phyloP scores from a whole-genome alignment of 2,329 filamentous ascomycete species.

The Ophiobolus disseminans region DNA sequence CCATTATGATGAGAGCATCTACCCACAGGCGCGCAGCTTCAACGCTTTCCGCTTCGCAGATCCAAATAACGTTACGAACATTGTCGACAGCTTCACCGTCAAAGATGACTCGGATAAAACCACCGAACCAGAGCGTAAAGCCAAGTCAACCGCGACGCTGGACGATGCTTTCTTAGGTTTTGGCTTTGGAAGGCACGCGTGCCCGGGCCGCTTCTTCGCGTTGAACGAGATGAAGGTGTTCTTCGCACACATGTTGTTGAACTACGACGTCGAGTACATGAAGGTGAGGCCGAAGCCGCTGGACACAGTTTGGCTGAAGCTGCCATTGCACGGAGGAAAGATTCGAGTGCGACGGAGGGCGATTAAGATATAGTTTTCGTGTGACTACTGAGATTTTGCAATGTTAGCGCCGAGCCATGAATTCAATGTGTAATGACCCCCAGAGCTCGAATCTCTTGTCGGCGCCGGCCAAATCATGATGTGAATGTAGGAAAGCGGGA shows the following conservation, averaged over 20 bases:
- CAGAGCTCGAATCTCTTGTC: background rate
- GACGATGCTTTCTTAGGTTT: conserved; percentile 24
- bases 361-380: background rate
- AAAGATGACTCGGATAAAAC: conserved; percentile 17
- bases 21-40: conserved; percentile 19
- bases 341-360: conserved; percentile 5
- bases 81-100: conserved; percentile 18
- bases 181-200: conserved; percentile 21
- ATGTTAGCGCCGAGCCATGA: conserved; percentile 1
- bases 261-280: conserved; percentile 22
- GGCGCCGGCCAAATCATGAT: background rate
- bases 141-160: conserved; percentile 22
- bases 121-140: conserved; percentile 7
- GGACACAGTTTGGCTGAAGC: conserved; percentile 20
- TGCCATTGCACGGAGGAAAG: conserved; percentile 6
- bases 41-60: conserved; percentile 23
- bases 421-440: conserved; percentile 5
- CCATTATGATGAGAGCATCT: conserved; percentile 17
- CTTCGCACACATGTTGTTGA: conserved; percentile 22
- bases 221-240: conserved; percentile 27
- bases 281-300: conserved; percentile 16
- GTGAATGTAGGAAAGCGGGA: no score
- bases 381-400: background rate
- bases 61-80: conserved; percentile 14
- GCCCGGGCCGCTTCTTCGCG: conserved; percentile 23